Evolutionary conservation across 2,329 filamentous ascomycete genomes (phyloP).

Genomic region (Botrytis galanthina): DNA sequence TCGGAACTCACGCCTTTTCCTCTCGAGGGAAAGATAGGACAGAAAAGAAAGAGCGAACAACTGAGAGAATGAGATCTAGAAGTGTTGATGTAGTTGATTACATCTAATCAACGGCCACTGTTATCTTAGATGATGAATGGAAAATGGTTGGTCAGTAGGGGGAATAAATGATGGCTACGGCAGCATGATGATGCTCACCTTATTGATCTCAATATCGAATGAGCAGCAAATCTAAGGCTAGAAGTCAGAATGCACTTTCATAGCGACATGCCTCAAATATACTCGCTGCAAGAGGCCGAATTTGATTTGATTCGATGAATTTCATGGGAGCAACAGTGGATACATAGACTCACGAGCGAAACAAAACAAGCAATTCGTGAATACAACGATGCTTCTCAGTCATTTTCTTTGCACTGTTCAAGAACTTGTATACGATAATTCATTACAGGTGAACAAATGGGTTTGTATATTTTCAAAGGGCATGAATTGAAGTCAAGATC

Average conservation of each 20-base stretch:
- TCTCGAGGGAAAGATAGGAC: background rate
- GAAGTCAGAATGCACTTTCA: background rate
- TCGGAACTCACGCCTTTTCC: background rate
- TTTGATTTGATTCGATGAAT: background rate
- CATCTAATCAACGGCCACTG: background rate
- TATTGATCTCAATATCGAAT: background rate
- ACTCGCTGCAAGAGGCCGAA: background rate
- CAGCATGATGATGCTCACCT: background rate
- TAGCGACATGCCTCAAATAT: background rate
- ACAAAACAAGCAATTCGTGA: background rate
- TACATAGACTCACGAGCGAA: background rate
- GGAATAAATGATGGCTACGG: background rate
- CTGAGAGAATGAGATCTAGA: background rate
- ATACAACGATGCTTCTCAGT: background rate
- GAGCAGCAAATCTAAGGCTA: background rate
- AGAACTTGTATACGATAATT: background rate
- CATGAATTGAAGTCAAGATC: background rate
- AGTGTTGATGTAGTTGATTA: accelerated
- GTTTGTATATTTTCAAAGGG: background rate
- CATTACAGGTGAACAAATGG: background rate
- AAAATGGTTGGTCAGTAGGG: too few relatives aligned
- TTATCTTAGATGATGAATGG: accelerated
- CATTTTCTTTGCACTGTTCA: background rate
- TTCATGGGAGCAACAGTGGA: background rate
- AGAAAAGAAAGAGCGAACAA: background rate